Base-by-base conservation (phyloP, 768 basidiomycete genomes). In the Amanita thiersii region DNA sequence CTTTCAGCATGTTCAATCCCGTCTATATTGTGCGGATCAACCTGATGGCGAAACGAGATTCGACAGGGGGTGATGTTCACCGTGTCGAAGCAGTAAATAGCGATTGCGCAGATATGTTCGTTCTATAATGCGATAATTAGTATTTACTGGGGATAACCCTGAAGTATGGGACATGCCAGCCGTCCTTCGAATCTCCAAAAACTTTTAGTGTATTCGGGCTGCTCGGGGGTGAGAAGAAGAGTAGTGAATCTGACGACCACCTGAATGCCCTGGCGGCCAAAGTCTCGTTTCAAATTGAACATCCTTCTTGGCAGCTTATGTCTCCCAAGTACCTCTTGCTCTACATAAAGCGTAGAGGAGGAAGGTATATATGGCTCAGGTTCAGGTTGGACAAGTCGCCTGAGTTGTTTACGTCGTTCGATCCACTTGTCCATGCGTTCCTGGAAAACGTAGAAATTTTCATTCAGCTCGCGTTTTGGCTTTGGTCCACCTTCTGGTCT, bases 141-240 rank as follows among this genome's bases (percentile, higher is more conserved):
- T 7, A n/a, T 28, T 28, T 28, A 28, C 7, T 31, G 31, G 18
- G 5, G 9, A 30, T 9, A 2, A 26, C 24, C 14, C 21, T 12
- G 5, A 18, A 19, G 24, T 18, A 26, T 18, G 12, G 5, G 23
- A 41, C 40, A 5, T 15, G 50, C 46, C 30, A 60, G 45, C 40
- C 48, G 47, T 4, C 60, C 66, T 49, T 66, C 66, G 39, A 65
- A 54, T 37, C 65, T 64, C 64, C 66, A 68, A 5, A 50, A 49
- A 5, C 66, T 63, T 7, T 64, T 63, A 0, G 40, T 42, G 47
- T 64, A 66, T 4, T 52, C 44, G 1, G 64, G 64, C 37, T 60
- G 56, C 18, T 64, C 60, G 15, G 66, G 65, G 0, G 61, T 64
- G 15, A 66, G 46, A 38, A 58, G 53, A 37, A 63, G 59, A 23